Evolutionary conservation across 345 rosid species (phyloP), one percentile per base, ranked within the genome.

Genomic region (Cochlearia excelsa): DNA sequence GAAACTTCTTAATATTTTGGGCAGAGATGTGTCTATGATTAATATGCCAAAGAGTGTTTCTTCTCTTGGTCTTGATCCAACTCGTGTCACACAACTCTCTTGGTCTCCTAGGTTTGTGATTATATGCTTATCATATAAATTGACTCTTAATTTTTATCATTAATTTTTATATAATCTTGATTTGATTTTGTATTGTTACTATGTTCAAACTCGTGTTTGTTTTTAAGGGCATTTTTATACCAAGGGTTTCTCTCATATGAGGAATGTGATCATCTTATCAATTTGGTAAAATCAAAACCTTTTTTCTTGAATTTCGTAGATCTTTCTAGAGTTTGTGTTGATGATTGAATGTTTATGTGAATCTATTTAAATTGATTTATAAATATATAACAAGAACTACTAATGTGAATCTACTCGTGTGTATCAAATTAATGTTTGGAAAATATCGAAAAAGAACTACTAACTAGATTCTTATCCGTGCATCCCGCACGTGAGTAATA

Each of bases 241-340:
- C 75, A 59, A 56, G 86, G 94, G 30, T 85, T 93, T 79, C 70
- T 93, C 27, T 49, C 97, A 4, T 67, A 75, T 35, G 81, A 77
- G 57, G 99, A 93, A 66, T 89, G 97, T 67, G 99, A 89, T 67
- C 97, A 93, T 73, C 80, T 93, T 11, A 79, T 87, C 59, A 51
- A 69, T 7, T 74, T 93, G 90, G 98, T 92, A 72, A 75, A 40
- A 35, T 16, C n/a, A n/a, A 45, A 11, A 5, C 29, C 33, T 34
- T 68, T 31, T 6, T 66, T 28, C 0, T 9, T 39, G 37, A 33
- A 3, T 33, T n/a, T n/a, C n/a, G n/a, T n/a, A n/a, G n/a, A n/a
- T 33, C 51, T 40, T 61, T 65, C 7, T 8, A 49, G 41, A 37
- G 16, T 3, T 68, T 1, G 10, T 60, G 57, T 54, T 60, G 65